Evolutionary conservation across 1,139 yeast species (phyloP).

Genomic region (Pneumocystis wakefieldiae): DNA sequence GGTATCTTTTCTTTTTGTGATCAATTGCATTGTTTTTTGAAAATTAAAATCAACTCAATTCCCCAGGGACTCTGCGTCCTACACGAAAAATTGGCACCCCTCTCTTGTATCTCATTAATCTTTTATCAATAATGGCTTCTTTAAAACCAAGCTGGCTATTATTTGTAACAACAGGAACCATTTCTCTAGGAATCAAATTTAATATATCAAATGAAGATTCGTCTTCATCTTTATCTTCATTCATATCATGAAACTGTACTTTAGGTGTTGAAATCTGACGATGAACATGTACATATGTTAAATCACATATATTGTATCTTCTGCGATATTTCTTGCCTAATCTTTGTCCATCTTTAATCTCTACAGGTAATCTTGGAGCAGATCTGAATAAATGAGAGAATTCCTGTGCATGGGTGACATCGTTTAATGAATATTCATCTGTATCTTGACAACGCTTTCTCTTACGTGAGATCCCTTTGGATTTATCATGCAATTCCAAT

Average conservation of each 20-base stretch:
- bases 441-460: not conserved
- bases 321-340: not conserved
- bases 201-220: not conserved
- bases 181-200: not conserved
- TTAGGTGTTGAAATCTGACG: not conserved
- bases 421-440: not conserved
- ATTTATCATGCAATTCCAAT: not conserved
- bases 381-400: not conserved
- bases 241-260: not conserved
- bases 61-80: slow-evolving; percentile 3
- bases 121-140: not conserved
- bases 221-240: not conserved
- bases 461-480: not conserved
- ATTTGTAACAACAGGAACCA: not conserved
- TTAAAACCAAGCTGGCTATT: not conserved
- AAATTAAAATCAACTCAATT: not conserved
- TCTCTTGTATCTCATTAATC: not conserved
- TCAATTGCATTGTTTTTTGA: not conserved
- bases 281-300: not conserved
- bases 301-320: not conserved
- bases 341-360: not conserved
- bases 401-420: not conserved
- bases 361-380: not conserved
- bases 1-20: not conserved
- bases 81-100: not conserved